A percentile compares a stretch with the other conserved stretches of the same genome.
Evolutionary conservation across 306 rosid genomes (phyloP).

Genomic region (Carpinus fangiana): DNA sequence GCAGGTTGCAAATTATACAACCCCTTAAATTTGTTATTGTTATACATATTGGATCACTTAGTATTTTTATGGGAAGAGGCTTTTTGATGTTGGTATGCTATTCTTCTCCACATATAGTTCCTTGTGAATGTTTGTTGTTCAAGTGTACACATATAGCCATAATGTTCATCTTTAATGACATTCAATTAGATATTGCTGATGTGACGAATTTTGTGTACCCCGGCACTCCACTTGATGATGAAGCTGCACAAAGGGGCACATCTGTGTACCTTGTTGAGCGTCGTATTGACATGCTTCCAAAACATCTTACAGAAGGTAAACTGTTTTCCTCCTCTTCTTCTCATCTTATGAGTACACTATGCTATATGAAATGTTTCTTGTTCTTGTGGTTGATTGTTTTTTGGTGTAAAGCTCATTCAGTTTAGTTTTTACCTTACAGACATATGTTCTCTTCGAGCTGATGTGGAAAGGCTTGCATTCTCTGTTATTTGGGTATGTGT

Average conservation of each 20-base stretch:
- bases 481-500: slow-evolving; percentile 91
- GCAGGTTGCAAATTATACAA: not conserved
- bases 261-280: slow-evolving; percentile 96
- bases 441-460: slow-evolving; percentile 95
- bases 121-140: not conserved
- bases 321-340: slow-evolving; percentile 10
- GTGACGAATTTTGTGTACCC: slow-evolving; percentile 93
- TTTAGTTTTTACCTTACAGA: slow-evolving; percentile 51
- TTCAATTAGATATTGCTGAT: slow-evolving; percentile 87
- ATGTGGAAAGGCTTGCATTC: slow-evolving; percentile 96
- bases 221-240: slow-evolving; percentile 83
- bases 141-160: not conserved
- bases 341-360: not conserved
- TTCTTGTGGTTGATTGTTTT: slow-evolving; percentile 9
- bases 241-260: slow-evolving; percentile 97
- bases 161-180: slow-evolving; percentile 50
- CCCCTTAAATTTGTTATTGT: not conserved
- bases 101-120: slow-evolving; percentile 1
- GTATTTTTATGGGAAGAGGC: not conserved
- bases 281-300: slow-evolving; percentile 98
- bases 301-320: slow-evolving; percentile 93
- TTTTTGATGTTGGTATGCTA: not conserved
- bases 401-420: slow-evolving; percentile 17
- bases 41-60: not conserved
- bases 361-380: not conserved